Base-by-base conservation (phyloP, 2,329 filamentous ascomycete species). In the Davidsoniella virescens region DNA sequence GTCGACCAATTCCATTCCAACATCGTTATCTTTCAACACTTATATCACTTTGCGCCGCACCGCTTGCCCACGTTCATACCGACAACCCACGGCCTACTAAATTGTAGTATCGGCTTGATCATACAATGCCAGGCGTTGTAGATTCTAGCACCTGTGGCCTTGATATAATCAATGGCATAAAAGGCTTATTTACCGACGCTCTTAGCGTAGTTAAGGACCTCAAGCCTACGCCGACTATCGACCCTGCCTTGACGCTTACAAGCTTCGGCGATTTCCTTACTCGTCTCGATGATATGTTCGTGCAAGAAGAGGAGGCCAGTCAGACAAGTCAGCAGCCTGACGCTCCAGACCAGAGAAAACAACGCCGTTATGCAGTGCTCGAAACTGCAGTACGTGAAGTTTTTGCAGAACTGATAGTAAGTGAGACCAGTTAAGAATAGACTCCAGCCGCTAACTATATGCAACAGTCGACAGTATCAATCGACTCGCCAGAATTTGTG, bases 331-430 rank as follows among this genome's bases (percentile, higher is more conserved):
- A 58, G 12, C 60, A 62, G 29, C 57, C 56, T 12, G 59, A 63
- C 23, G 53, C 57, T 7, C 59, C 59, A 52, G 62, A 63, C 58
- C 53, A 63, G 59, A 54, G 54, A 14, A 68, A 63, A 52, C 56
- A 57, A 2, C 73, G 74, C 42, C 78, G 80, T 56, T 79, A 78
- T 61, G 78, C 81, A 33, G 73, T 84, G 18, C 77, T 94, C 44
- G 92, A 96, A 64, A 87, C 83, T 16, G 87, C 87, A 9, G 84
- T 83, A 47, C 80, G 87, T 58, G 78, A 83, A 57, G 75, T 84
- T 44, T 93, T 96, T 65, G 86, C 86, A 64, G 71, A 75, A 55
- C 70, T 87, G 54, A 74, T 94, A 62, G 87, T 92, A 67, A 70
- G 82, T 60, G 20, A 8, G 3, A 43, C 47, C 38, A 36, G 10